Evolutionary conservation across 495 filamentous ascomycete genomes (phyloP).

Genomic region (Apodospora peruviana): DNA sequence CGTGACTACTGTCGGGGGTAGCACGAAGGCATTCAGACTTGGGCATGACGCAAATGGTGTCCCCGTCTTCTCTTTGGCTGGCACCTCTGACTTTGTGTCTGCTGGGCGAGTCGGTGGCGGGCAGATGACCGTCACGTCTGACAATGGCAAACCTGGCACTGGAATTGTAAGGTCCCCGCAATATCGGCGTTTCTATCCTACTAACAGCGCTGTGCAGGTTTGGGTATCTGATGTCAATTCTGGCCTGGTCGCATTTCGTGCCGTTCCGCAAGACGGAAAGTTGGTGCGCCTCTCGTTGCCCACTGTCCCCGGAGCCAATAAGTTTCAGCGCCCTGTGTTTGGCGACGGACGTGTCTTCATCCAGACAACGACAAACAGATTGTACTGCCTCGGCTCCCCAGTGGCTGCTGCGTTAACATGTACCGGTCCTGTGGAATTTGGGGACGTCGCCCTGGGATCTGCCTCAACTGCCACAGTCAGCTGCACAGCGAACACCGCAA

Average conservation of each 20-base stretch:
- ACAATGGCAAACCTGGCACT: constrained; percentile 31
- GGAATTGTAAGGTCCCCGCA: no score
- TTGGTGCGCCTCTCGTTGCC: neutral
- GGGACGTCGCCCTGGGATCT: neutral
- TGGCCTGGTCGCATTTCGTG: neutral
- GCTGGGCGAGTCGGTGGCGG: constrained; percentile 24
- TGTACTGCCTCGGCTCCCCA: neutral
- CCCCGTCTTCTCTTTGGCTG: constrained; percentile 10
- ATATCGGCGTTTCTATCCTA: no score
- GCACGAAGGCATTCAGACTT: neutral
- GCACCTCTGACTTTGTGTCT: constrained; percentile 21
- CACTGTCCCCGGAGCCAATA: neutral
- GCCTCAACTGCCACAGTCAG: neutral
- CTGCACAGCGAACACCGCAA: neutral
- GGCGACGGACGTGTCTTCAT: neutral
- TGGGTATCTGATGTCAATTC: neutral
- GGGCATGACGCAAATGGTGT: neutral
- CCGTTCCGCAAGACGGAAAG: neutral
- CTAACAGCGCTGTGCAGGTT: no score
- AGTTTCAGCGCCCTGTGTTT: neutral
- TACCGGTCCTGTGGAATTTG: neutral
- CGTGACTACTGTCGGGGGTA: constrained; percentile 4
- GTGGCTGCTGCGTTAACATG: neutral
- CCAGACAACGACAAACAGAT: neutral
- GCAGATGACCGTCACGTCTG: constrained; percentile 31